These are phyloP conservation scores for Skeletonema menzelii DNA, from an alignment of 108 stramenopile genomes.

Conservation along the genomic window DNA sequence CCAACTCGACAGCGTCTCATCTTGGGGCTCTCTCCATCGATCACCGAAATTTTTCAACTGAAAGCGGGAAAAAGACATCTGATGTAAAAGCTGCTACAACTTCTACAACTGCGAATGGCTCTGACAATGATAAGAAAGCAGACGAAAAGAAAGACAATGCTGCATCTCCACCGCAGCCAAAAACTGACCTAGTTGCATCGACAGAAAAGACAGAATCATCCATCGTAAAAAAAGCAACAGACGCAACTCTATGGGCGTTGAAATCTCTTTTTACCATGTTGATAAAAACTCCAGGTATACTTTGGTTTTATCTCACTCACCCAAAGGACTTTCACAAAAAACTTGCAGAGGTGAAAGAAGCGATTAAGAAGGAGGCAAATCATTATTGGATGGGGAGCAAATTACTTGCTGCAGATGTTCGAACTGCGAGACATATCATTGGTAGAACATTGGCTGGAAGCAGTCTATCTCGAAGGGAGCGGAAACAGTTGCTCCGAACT, in stretches of 20 bases:
- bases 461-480: conserved; percentile 91
- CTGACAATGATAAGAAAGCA: not conserved
- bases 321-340: conserved; percentile 60
- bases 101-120: not conserved
- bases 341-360: conserved; percentile 65
- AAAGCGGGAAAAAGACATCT: not conserved
- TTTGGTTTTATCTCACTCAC: conserved; percentile 66
- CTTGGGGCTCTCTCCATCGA: not conserved
- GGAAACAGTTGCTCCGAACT: conserved; percentile 95
- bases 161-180: not conserved
- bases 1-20: not conserved
- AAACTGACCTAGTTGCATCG: not conserved
- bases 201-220: conserved; percentile 19
- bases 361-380: conserved; percentile 76
- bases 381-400: conserved; percentile 97
- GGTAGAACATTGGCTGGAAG: conserved; percentile 80
- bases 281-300: conserved; percentile 60
- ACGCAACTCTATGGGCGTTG: conserved; percentile 35
- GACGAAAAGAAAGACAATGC: not conserved
- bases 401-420: conserved; percentile 90
- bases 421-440: conserved; percentile 85
- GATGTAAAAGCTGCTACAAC: not conserved
- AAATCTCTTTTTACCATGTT: conserved; percentile 48
- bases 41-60: not conserved
- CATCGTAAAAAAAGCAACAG: conserved; percentile 29